phyloP scores from a whole-genome alignment of 1,139 yeast species.

The Zygosaccharomyces pseudobailii region DNA sequence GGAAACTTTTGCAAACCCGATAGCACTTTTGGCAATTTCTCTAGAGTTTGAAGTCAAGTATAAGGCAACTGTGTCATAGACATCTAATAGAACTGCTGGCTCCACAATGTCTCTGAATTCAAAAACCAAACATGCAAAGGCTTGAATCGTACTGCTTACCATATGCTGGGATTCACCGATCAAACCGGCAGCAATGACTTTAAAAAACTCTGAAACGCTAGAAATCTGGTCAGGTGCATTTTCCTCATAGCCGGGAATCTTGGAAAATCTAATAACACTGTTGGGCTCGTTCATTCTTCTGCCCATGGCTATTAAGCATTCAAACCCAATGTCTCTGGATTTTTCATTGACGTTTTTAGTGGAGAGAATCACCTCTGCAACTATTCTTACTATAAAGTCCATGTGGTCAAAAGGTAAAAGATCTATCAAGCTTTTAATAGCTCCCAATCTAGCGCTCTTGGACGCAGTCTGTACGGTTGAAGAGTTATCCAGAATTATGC shows the following conservation, averaged over 20 bases:
- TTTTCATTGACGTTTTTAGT: conserved; percentile 94
- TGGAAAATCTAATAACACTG: conserved; percentile 61
- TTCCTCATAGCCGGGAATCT: conserved; percentile 64
- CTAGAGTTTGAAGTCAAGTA: conserved; percentile 86
- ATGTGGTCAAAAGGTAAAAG: conserved; percentile 59
- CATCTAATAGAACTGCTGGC: conserved; percentile 56
- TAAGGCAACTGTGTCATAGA: conserved; percentile 82
- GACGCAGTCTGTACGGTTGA: conserved; percentile 67
- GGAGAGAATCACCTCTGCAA: conserved; percentile 83
- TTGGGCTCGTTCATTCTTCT: conserved; percentile 53
- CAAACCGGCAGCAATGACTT: conserved; percentile 93
- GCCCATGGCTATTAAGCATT: conserved; percentile 76
- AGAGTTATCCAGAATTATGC: conserved; percentile 53
- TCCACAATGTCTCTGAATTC: conserved; percentile 71
- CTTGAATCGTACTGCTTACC: conserved; percentile 94
- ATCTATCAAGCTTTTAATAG: conserved; percentile 57
- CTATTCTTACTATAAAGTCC: conserved; percentile 71
- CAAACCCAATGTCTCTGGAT: conserved; percentile 78
- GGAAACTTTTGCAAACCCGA: conserved; percentile 92
- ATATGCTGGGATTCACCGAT: conserved; percentile 92
- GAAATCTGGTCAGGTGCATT: conserved; percentile 55
- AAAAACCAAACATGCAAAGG: conserved; percentile 77
- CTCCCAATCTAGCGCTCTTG: conserved; percentile 71
- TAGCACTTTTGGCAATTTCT: conserved; percentile 89
- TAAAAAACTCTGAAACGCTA: conserved; percentile 73